phyloP scores from a whole-genome alignment of 139 green algal genomes.

The Coelastrella sp. region DNA sequence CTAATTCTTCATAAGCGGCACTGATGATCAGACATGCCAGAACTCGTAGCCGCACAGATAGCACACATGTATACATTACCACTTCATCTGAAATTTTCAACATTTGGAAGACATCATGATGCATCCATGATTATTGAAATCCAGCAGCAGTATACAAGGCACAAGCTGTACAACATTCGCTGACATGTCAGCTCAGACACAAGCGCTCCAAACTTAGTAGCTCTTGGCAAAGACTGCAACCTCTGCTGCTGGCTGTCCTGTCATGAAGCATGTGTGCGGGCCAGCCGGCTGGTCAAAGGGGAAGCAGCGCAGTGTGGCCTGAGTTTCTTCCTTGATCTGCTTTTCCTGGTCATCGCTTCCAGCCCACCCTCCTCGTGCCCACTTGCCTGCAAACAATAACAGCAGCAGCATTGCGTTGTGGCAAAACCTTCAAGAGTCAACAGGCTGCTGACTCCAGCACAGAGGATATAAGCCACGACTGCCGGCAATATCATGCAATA shows the following conservation, averaged over 20 bases:
- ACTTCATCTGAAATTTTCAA: too few species aligned
- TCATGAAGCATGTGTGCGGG: conserved; percentile 87
- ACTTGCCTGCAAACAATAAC: conserved; percentile 77
- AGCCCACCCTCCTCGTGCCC: conserved; percentile 92
- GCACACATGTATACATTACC: too few species aligned
- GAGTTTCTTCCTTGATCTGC: conserved; percentile 96
- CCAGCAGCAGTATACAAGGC: too few species aligned
- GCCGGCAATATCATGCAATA: too few species aligned
- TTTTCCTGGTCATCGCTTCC: conserved; percentile 89
- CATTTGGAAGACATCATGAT: too few species aligned
- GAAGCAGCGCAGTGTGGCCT: conserved; percentile 91
- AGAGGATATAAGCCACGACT: neutral
- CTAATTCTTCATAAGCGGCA: too few species aligned
- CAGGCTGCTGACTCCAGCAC: neutral
- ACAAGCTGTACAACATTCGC: too few species aligned
- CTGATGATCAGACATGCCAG: too few species aligned
- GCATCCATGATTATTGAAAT: too few species aligned
- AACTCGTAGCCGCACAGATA: too few species aligned
- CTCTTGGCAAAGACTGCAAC: conserved; percentile 97
- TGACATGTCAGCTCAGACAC: neutral
- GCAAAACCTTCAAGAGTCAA: too few species aligned
- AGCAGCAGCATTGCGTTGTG: neutral
- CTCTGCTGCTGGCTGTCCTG: conserved; percentile 75
- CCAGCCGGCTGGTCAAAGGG: conserved; percentile 92
- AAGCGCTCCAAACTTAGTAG: conserved; percentile 76